Evolutionary conservation across 2,329 filamentous ascomycete genomes (phyloP), one percentile per base, ranked within the genome.

Genomic region (Daldinia sp.): DNA sequence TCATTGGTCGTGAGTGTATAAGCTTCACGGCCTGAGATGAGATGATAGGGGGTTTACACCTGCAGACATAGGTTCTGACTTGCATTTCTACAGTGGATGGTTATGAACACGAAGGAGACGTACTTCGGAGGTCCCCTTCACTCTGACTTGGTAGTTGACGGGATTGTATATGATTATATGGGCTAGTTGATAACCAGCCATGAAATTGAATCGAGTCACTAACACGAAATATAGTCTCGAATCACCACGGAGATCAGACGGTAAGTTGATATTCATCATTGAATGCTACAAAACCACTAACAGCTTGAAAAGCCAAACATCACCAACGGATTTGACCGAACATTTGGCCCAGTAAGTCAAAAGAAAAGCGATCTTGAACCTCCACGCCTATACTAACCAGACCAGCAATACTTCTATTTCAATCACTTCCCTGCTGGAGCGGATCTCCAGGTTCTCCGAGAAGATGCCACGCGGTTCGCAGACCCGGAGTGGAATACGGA

Each of bases 91-190:
- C 35, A 68, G 1, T 89, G 86, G 86, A 75, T 89, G 11, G 85
- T 89, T 0, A 85, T 87, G 82, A 88, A 88, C 69, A 88, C 84
- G 0, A 83, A 82, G 66, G 86, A 89, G 52, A 87, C 85, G 0
- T 88, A 87, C 67, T 88, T 83, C 69, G 84, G 84, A 7, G 87
- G 87, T 0, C 87, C 87, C 0, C 75, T 86, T 2, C 86, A 89
- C 72, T 88, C 86, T 0, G 87, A 89, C 68, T 75, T 90, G 4
- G 82, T 82, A 0, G 87, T 89, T 0, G 87, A 89, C 67, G 87
- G 86, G 0, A 88, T 89, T 47, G 80, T 89, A 0, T 89, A 89
- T 72, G 88, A 90, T 70, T 90, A 89, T 69, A 82, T 85, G 35
- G 72, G 74, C 74, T 53, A 61, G 66, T 68, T 15, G 35, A 15